phyloP scores from a whole-genome alignment of 202 grass and related monocot species.

The Setaria italica region DNA sequence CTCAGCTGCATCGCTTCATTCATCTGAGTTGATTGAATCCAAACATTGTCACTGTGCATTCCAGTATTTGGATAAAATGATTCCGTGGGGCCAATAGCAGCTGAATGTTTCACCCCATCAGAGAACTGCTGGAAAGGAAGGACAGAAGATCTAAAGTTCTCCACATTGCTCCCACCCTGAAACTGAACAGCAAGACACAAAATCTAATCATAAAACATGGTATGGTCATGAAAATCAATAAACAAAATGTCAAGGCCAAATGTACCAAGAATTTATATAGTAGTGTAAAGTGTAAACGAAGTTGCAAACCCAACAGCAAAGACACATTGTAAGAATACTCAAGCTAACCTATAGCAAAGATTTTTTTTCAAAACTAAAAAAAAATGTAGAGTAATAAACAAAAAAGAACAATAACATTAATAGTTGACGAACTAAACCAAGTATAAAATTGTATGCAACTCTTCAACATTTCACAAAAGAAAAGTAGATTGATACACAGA shows the following conservation, averaged over 20 bases:
- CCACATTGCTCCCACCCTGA: constrained; percentile 51
- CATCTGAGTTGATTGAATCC: constrained; percentile 33
- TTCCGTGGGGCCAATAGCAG: not conserved
- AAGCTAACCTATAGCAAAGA: not conserved
- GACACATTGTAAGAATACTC: not conserved
- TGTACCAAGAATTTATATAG: constrained; percentile 7
- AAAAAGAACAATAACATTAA: constrained; percentile 1
- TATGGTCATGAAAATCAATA: constrained; percentile 27
- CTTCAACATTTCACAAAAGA: constrained; percentile 6
- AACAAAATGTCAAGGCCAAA: constrained; percentile 22
- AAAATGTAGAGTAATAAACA: not conserved
- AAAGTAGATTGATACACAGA: constrained; percentile 21
- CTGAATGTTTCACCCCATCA: not conserved
- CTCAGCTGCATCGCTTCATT: constrained; percentile 24
- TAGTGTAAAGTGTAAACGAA: constrained; percentile 32
- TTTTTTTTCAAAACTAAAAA: constrained; percentile 3
- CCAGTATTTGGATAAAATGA: constrained; percentile 26
- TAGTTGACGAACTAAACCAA: not conserved
- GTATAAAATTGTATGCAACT: not conserved
- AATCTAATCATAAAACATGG: not conserved
- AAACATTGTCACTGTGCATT: constrained; percentile 16
- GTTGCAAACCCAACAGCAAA: constrained; percentile 1
- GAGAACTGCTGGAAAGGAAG: constrained; percentile 13
- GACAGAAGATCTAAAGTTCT: constrained; percentile 28
- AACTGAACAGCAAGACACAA: constrained; percentile 19